Evolutionary conservation across 345 rosid genomes (phyloP).

Genomic region (Dovyalis caffra): DNA sequence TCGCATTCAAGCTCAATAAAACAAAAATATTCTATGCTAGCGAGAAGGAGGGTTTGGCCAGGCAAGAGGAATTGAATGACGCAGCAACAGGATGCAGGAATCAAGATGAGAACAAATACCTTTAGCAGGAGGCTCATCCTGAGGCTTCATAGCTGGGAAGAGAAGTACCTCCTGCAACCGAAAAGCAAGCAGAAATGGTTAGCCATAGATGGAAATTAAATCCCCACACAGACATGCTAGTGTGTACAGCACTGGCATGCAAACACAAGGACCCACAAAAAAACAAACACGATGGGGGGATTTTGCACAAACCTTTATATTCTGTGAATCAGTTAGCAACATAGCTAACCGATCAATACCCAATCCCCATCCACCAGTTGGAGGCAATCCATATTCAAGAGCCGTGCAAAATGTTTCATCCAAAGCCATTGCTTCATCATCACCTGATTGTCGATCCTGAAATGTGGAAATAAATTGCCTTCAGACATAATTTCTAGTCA

Average conservation of each 20-base stretch:
- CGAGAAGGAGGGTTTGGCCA: not conserved
- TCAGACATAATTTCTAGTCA: not conserved
- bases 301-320: conserved; percentile 67
- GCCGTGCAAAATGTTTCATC: conserved; percentile 91
- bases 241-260: not conserved
- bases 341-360: conserved; percentile 86
- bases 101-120: conserved; percentile 31
- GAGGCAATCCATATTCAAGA: conserved; percentile 89
- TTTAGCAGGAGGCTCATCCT: conserved; percentile 68
- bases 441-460: conserved; percentile 91
- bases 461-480: not conserved
- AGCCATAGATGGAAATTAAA: not conserved
- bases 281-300: not conserved
- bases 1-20: not conserved
- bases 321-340: conserved; percentile 90
- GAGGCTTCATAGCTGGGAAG: conserved; percentile 99
- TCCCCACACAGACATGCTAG: not conserved
- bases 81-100: not conserved
- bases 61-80: not conserved
- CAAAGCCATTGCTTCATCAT: conserved; percentile 96
- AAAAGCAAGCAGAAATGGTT: conserved; percentile 10
- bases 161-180: conserved; percentile 82
- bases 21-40: not conserved
- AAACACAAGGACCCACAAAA: too few relatives aligned
- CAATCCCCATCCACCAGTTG: conserved; percentile 97